Evolutionary conservation across 306 rosid species (phyloP), one percentile per base, ranked within the genome.

Genomic region (Chamaecrista fasciculata): DNA sequence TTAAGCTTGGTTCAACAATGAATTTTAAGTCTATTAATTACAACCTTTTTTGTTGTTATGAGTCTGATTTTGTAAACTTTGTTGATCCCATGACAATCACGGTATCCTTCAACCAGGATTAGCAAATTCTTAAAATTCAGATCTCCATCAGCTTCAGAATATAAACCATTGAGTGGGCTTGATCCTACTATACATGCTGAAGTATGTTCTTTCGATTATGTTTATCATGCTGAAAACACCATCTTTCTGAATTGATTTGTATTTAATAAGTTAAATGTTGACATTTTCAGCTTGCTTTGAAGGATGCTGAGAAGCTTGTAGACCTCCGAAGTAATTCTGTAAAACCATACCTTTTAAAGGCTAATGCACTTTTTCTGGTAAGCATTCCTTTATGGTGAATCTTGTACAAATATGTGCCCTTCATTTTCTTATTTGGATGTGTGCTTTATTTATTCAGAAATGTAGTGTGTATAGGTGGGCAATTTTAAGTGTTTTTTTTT

Each of bases 231-330:
- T 66, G 21, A 20, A 46, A 69, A 37, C 16, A 56, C 37, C 7
- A 57, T 40, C 20, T 66, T 62, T 62, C 65, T 64, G 46, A 72
- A 68, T 34, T 8, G 18, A 36, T 79, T 69, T 49, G 37, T 62
- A 26, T 57, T 70, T 28, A 52, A 46, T 59, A 52, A 61, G 71
- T 44, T 66, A 73, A 44, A 36, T 52, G 69, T 53, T 71, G 48
- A 64, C 69, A 58, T 50, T 78, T 81, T 78, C 88, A 94, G 99
- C 91, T 94, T 80, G 99, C 91, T 62, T 76, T 94, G 75, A 94
- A 94, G 85, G 99, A 94, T 84, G 99, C 91, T 18, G 89, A 87
- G 73, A 91, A 83, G 81, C 80, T 94, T 71, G 78, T 82, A 60
- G 84, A 67, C 73, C 73, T 84, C 31, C 80, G 9, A 67, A 80